Base-by-base conservation (phyloP, 805 yeast genomes). In the Limtongia smithiae region DNA sequence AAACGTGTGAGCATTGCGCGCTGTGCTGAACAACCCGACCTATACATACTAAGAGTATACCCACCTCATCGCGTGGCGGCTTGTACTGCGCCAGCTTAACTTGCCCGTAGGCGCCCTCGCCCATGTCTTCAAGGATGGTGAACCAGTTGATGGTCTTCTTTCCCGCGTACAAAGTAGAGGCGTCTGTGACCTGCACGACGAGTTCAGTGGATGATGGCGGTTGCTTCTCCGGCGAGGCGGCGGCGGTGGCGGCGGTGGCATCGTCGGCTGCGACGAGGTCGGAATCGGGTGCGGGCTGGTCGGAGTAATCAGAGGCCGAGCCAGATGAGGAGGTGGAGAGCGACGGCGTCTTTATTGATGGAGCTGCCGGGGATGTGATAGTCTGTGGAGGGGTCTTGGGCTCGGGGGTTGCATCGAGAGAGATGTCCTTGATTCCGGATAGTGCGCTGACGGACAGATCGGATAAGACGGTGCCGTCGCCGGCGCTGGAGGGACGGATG, bases 91-190 rank as follows among this genome's bases (percentile, higher is more conserved):
- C 93, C 21, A 87, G 73, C 22, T 87, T 83, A 17, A 93, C 98
- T 63, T 87, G 86, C 11, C 98, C 98, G 63, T 93, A 93, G 0
- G 97, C 96, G 33, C 98, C 98, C 65, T 85, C 91, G 1, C 98
- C 98, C 81, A 93, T 79, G 54, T 81, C 79, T 64, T 85, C 84
- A 37, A 88, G 39, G 1, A 85, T 76, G 1, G 70, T 67, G 60
- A 87, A 93, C 64, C 89, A 95, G 0, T 75, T 65, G 55, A 87
- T 76, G 52, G 80, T 78, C 64, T 86, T 86, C 18, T 76, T 80
- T 46, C 96, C 46, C 17, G 20, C 9, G 34, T 44, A 49, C 12
- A 49, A 20, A 12, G 27, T 27, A 12, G 39, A 46, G 4, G 22
- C 15, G 9, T 21, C 44, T n/a, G 17, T n/a, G n/a, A 27, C 41